Evolutionary conservation across 768 basidiomycete species (phyloP).

Genomic region (Boletellus ananas): DNA sequence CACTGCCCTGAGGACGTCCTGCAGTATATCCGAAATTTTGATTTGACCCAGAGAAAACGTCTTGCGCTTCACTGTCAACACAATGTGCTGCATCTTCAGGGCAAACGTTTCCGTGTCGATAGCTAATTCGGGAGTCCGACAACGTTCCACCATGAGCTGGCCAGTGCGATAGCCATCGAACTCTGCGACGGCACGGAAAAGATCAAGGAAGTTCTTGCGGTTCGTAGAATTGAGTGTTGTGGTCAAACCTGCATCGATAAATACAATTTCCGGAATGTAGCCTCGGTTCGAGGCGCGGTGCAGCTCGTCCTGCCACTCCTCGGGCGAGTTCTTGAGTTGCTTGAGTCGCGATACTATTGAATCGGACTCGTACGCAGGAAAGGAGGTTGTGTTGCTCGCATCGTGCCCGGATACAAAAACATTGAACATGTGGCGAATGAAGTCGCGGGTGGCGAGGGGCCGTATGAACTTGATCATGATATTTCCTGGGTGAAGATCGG

Average conservation of each 20-base stretch:
- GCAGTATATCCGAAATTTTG: conserved; percentile 90
- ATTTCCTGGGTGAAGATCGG: conserved; percentile 89
- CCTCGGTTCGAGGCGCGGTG: conserved; percentile 58
- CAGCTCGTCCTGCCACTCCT: conserved; percentile 71
- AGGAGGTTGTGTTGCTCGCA: conserved; percentile 19
- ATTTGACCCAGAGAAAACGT: conserved; percentile 97
- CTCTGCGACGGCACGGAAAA: conserved; percentile 92
- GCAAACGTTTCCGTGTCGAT: conserved; percentile 94
- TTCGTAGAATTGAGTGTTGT: conserved; percentile 82
- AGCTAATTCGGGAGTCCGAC: conserved; percentile 84
- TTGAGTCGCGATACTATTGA: conserved; percentile 69
- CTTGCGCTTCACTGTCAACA: conserved; percentile 89
- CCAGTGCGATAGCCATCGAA: conserved; percentile 97
- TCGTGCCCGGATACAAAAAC: conserved; percentile 44
- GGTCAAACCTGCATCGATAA: conserved; percentile 94
- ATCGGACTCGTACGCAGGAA: conserved; percentile 45
- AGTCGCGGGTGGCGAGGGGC: conserved; percentile 64
- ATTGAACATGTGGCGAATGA: conserved; percentile 58
- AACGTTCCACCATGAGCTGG: conserved; percentile 94
- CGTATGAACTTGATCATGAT: conserved; percentile 97
- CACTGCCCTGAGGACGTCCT: conserved; percentile 82
- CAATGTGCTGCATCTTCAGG: conserved; percentile 95
- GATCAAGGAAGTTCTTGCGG: conserved; percentile 90
- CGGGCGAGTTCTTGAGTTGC: conserved; percentile 50
- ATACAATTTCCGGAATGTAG: conserved; percentile 90